Evolutionary conservation across 2,329 filamentous ascomycete genomes (phyloP).

Genomic region (Periconia sp.): DNA sequence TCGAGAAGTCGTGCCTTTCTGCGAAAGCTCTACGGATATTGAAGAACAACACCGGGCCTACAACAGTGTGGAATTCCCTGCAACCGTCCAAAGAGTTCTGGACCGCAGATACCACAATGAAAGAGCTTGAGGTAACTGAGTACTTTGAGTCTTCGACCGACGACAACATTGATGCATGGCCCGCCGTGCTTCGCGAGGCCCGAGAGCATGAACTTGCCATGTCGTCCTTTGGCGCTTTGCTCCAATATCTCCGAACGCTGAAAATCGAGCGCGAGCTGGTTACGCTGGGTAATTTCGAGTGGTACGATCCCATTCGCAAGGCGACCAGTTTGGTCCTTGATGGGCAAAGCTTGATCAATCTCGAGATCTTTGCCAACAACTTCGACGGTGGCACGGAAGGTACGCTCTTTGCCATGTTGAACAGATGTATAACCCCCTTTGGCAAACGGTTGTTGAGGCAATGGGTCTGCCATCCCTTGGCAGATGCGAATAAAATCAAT

Average conservation of each 20-base stretch:
- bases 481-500: slow-evolving; percentile 85
- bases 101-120: slow-evolving; percentile 77
- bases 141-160: slow-evolving; percentile 71
- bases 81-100: slow-evolving; percentile 89
- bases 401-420: slow-evolving; percentile 86
- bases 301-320: slow-evolving; percentile 92
- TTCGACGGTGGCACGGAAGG: slow-evolving; percentile 83
- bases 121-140: slow-evolving; percentile 75
- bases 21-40: slow-evolving; percentile 88
- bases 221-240: slow-evolving; percentile 85
- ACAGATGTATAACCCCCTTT: slow-evolving; percentile 93
- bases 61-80: slow-evolving; percentile 92
- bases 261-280: slow-evolving; percentile 88
- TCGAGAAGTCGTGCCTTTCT: slow-evolving; percentile 82
- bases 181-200: slow-evolving; percentile 69
- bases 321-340: slow-evolving; percentile 87
- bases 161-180: slow-evolving; percentile 71
- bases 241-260: slow-evolving; percentile 79
- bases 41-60: slow-evolving; percentile 92
- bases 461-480: slow-evolving; percentile 95
- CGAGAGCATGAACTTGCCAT: slow-evolving; percentile 80
- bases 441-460: slow-evolving; percentile 94
- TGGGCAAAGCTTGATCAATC: slow-evolving; percentile 93
- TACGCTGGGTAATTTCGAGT: slow-evolving; percentile 85
- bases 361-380: slow-evolving; percentile 95